Base-by-base conservation (phyloP, 176 grass and related monocot genomes). In the Secale cereale region DNA sequence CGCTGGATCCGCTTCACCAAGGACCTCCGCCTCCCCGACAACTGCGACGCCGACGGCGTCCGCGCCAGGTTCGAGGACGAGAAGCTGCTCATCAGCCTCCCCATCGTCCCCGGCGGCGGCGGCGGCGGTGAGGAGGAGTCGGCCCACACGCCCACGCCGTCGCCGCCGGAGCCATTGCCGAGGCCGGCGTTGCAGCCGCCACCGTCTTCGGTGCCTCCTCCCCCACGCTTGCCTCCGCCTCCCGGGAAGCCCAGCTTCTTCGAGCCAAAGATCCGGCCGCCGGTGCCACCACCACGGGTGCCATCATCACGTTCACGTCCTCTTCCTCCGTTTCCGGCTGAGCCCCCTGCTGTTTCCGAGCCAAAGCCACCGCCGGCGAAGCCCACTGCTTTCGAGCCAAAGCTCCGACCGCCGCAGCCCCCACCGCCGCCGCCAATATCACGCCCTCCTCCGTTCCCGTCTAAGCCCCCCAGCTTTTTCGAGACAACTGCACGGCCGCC, bases 21-120 rank as follows among this genome's bases (percentile, higher is more conserved):
- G 85, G 84, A 88, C 33, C 78, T 90, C 78, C 62, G 15, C 4
- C 78, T 92, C 50, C 90, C 90, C 0, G 35, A 64, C 3, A 86
- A 83, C 85, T 95, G 86, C 83, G 22, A 83, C 79, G 13, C 73
- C 3, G 74, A 83, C 40, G 77, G 9, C 28, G 46, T 87, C 61
- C 54, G 84, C 6, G 94, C 91, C 37, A 93, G 54, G 78, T 93
- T 93, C 56, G 91, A 90, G 25, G 87, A 46, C n/a, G 78, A 80
- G 8, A 77, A 10, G 15, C 87, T 93, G 72, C 13, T 81, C 59
- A 68, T 93, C 64, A 64, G 6, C 6, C 78, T 96, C 31, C 91
- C 90, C 39, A 76, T 84, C 68, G 26, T 31, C 75, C 4, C 39
- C 32, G 1, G 15, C 3, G 4, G 1, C 3, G 64, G 0, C 40